A percentile compares a stretch with the other conserved stretches of the same genome.
phyloP scores from a whole-genome alignment of 129 eudicot species.

The Glebionis coronaria region DNA sequence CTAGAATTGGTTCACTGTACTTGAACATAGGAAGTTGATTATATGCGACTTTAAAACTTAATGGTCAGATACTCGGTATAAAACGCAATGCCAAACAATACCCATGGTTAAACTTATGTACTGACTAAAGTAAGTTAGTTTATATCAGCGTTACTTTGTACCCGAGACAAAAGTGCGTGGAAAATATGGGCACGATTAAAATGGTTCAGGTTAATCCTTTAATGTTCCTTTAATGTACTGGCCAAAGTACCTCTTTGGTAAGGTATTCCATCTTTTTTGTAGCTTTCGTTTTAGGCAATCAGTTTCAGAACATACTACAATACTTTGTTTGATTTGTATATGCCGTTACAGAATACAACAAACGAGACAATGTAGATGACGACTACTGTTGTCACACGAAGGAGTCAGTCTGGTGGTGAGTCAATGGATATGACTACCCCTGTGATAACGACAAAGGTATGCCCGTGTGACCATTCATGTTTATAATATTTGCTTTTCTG shows the following conservation, averaged over 20 bases:
- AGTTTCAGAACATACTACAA: constrained; percentile 6
- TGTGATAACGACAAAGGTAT: constrained; percentile 80
- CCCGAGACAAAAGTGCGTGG: constrained; percentile 99
- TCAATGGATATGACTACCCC: constrained; percentile 95
- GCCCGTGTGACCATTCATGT: neutral
- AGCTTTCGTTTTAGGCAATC: neutral
- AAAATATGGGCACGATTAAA: constrained; percentile 69
- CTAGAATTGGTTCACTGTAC: too few species aligned
- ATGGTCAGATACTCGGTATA: too few species aligned
- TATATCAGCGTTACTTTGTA: constrained; percentile 66
- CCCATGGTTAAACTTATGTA: too few species aligned
- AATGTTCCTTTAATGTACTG: constrained; percentile 85
- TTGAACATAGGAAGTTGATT: too few species aligned
- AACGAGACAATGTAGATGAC: constrained; percentile 94
- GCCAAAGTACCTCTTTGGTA: constrained; percentile 97
- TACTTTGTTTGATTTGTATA: constrained; percentile 10
- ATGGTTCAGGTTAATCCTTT: constrained; percentile 86
- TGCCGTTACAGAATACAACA: constrained; percentile 48
- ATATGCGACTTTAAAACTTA: too few species aligned
- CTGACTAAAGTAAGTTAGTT: neutral
- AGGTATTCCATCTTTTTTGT: constrained; percentile 60
- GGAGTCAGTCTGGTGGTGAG: constrained; percentile 59
- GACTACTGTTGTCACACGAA: constrained; percentile 81
- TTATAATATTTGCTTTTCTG: neutral
- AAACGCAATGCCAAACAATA: too few species aligned